Evolutionary conservation across 2,329 filamentous ascomycete species (phyloP).

Genomic region (Rhynchosporium secalis): DNA sequence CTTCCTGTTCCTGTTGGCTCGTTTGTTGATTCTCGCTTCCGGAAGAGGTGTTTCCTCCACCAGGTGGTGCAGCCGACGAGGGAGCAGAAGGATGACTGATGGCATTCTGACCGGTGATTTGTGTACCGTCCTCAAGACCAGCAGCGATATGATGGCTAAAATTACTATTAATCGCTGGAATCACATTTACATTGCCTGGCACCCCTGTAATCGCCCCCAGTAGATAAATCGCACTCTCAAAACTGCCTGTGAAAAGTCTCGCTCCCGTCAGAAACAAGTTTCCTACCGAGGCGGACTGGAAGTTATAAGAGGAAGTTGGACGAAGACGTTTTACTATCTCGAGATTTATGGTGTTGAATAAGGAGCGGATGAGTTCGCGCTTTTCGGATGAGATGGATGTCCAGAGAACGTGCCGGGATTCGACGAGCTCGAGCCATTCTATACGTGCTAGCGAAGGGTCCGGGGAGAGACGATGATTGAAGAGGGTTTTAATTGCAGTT

Average conservation of each 20-base stretch:
- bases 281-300: constrained; percentile 72
- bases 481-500: constrained; percentile 74
- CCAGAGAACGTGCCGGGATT: constrained; percentile 80
- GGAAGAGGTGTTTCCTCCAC: too few species aligned
- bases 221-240: constrained; percentile 90
- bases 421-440: constrained; percentile 89
- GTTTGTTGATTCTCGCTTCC: background rate
- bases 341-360: constrained; percentile 74
- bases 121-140: constrained; percentile 70
- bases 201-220: constrained; percentile 86
- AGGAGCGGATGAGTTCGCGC: constrained; percentile 73
- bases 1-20: constrained; percentile 8
- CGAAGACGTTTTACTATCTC: constrained; percentile 77
- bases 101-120: constrained; percentile 89
- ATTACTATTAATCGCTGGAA: constrained; percentile 91
- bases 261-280: constrained; percentile 83
- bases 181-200: constrained; percentile 70
- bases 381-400: constrained; percentile 67
- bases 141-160: constrained; percentile 95
- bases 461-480: constrained; percentile 80
- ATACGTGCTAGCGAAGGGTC: constrained; percentile 60
- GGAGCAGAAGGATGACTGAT: constrained; percentile 70
- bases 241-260: constrained; percentile 85
- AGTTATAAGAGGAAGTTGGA: constrained; percentile 74
- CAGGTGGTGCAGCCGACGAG: constrained; percentile 32